Evolutionary conservation across 306 rosid genomes (phyloP).

Genomic region (Begonia masoniana): DNA sequence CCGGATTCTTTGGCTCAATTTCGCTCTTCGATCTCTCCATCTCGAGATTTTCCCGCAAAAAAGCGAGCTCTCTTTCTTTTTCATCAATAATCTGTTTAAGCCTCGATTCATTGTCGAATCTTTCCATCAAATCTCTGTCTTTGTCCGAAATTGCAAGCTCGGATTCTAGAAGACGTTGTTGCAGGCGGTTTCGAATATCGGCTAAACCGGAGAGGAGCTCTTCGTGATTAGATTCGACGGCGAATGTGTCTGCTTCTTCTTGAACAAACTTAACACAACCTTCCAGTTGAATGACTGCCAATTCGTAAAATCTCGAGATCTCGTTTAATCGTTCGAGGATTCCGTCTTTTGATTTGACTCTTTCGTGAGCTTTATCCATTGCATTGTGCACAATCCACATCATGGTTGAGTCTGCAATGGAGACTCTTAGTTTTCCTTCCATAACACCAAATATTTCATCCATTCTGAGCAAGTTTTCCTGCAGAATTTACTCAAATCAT

Average conservation of each 20-base stretch:
- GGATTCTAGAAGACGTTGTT: constrained; percentile 46
- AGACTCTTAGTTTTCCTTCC: constrained; percentile 31
- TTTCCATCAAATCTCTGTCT: constrained; percentile 42
- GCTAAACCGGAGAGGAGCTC: constrained; percentile 47
- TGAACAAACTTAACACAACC: constrained; percentile 67
- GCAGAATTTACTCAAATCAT: too few species aligned
- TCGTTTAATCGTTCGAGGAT: constrained; percentile 56
- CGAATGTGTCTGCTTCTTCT: constrained; percentile 30
- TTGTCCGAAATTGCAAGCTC: constrained; percentile 54
- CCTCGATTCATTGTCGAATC: constrained; percentile 32
- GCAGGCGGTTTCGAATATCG: constrained; percentile 59
- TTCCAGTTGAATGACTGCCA: constrained; percentile 81
- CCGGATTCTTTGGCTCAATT: background rate
- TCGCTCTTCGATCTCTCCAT: constrained; percentile 13
- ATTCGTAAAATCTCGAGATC: constrained; percentile 73
- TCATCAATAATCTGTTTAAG: constrained; percentile 36
- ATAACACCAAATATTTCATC: constrained; percentile 37
- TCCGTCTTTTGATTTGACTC: constrained; percentile 53
- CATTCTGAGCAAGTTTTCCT: constrained; percentile 14
- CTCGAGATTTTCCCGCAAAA: constrained; percentile 18
- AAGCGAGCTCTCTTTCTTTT: constrained; percentile 36
- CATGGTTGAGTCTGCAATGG: constrained; percentile 76
- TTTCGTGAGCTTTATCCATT: constrained; percentile 77
- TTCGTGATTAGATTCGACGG: constrained; percentile 42
- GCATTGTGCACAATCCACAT: constrained; percentile 68